Evolutionary conservation across 495 filamentous ascomycete genomes (phyloP), one percentile per base, ranked within the genome.

Genomic region (Hypoxylon fuscum): DNA sequence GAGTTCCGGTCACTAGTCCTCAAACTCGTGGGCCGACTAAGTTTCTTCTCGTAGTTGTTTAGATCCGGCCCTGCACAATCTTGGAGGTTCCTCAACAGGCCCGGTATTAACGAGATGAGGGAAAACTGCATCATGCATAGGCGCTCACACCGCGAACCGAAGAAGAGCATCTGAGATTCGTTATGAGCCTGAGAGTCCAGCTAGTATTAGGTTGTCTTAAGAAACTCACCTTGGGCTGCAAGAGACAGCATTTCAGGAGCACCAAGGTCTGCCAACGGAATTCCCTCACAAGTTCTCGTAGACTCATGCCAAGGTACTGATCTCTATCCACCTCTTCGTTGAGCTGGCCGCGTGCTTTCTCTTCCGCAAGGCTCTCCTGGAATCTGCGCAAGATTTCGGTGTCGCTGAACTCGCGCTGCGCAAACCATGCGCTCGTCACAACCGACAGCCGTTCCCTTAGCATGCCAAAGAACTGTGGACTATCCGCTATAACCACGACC

Each of bases 41-140:
- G 78, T 25, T 77, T 87, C 68, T 87, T 85, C 63, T 92, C 90
- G 76, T 95, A 94, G 58, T 68, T 89, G 72, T 97, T 87, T 64
- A 97, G 83, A 11, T 93, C 87, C 20, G 96, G 95, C 68, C 96
- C 96, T 15, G 95, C 92, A 59, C 89, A 96, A 75, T 98, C 95
- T 77, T 93, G 85, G 10, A 98, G 82, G 59, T 86, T 88, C 54
- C 91, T 84, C 59, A 98, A 84, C 22, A 98, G 83, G 21, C 92
- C 92, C 22, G 95, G 95, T 72, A 98, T 93, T 62, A 98, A 77
- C 27, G 95, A 97, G 46, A 98, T 86, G 4, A 98, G 82, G 2
- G 94, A 93, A 74, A 98, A 98, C 70, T 98, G 95, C 73, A 96
- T 92, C 91, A 98, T 94, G 84, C 95, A 98, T 46, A 98, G 76